These are phyloP conservation scores for Limonomyces culmigenus DNA, from an alignment of 1,284 basidiomycete species.

Conservation along the genomic window DNA sequence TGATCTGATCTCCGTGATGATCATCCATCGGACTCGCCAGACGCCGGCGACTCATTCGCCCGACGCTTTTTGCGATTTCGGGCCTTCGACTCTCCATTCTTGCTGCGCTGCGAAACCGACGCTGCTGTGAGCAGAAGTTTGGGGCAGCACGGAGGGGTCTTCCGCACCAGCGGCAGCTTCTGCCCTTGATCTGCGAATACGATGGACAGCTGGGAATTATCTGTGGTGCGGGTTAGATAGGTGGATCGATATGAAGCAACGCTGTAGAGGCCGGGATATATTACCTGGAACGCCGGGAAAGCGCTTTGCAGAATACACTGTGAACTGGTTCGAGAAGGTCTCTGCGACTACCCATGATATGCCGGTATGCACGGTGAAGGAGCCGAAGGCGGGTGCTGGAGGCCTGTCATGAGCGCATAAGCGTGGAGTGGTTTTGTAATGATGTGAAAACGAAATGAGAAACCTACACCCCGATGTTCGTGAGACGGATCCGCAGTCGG, in stretches of 20 bases:
- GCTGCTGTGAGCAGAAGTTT: slow-evolving; percentile 20
- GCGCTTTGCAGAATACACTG: slow-evolving; percentile 83
- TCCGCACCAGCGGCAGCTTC: slow-evolving; percentile 63
- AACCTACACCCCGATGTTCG: slow-evolving; percentile 75
- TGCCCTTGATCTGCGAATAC: slow-evolving; percentile 86
- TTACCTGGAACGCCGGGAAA: slow-evolving; percentile 84
- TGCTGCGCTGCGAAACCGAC: slow-evolving; percentile 52
- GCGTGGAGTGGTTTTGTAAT: background rate
- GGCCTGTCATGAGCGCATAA: slow-evolving; percentile 21
- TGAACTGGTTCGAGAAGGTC: slow-evolving; percentile 73
- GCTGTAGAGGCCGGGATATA: slow-evolving; percentile 6
- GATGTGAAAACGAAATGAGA: slow-evolving; percentile 1
- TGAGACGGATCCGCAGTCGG: slow-evolving; percentile 61
- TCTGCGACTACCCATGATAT: slow-evolving; percentile 66
- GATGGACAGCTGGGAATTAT: slow-evolving; percentile 78
- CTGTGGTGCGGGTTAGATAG: slow-evolving; percentile 17
- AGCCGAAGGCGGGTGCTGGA: slow-evolving; percentile 55
- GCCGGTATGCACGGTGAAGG: slow-evolving; percentile 42
- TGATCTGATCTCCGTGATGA: no score
- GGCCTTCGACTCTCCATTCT: slow-evolving; percentile 27
- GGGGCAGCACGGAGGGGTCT: slow-evolving; percentile 3
- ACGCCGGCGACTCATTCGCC: no score
- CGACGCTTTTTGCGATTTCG: slow-evolving; percentile 27
- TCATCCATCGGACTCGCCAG: no score
- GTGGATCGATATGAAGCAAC: background rate